Evolutionary conservation across 2,329 filamentous ascomycete species (phyloP).

Genomic region (Colletotrichum coccodes): DNA sequence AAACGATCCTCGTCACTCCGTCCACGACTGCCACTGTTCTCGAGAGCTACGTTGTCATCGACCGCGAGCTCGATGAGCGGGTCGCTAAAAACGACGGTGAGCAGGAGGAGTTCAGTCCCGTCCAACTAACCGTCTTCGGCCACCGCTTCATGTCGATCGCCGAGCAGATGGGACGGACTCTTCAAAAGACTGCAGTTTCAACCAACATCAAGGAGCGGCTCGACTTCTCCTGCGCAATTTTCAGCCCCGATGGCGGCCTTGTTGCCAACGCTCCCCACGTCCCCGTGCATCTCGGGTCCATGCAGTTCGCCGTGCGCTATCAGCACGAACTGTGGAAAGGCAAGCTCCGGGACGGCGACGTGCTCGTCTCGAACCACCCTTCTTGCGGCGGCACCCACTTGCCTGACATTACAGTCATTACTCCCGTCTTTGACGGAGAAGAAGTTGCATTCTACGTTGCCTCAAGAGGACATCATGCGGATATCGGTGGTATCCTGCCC

Average conservation of each 20-base stretch:
- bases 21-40: constrained; percentile 45
- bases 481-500: constrained; percentile 80
- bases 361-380: constrained; percentile 70
- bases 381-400: constrained; percentile 45
- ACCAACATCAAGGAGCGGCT: constrained; percentile 84
- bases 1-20: constrained; percentile 77
- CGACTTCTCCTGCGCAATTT: constrained; percentile 83
- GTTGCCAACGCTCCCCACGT: constrained; percentile 82
- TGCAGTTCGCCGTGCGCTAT: constrained; percentile 79
- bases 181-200: constrained; percentile 81
- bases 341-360: constrained; percentile 78
- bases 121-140: constrained; percentile 78
- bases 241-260: constrained; percentile 76
- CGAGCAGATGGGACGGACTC: constrained; percentile 81
- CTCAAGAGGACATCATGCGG: constrained; percentile 45
- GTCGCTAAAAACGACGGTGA: constrained; percentile 71
- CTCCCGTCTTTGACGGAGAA: constrained; percentile 46
- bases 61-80: constrained; percentile 30
- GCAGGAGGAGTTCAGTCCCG: constrained; percentile 71
- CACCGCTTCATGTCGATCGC: constrained; percentile 86
- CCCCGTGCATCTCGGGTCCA: constrained; percentile 80
- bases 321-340: constrained; percentile 76
- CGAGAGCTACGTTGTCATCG: constrained; percentile 48
- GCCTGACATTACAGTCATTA: constrained; percentile 53
- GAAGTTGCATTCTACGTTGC: constrained; percentile 46